Evolutionary conservation across 2,329 filamentous ascomycete genomes (phyloP), one percentile per base, ranked within the genome.

Genomic region (Fusarium algeriense): DNA sequence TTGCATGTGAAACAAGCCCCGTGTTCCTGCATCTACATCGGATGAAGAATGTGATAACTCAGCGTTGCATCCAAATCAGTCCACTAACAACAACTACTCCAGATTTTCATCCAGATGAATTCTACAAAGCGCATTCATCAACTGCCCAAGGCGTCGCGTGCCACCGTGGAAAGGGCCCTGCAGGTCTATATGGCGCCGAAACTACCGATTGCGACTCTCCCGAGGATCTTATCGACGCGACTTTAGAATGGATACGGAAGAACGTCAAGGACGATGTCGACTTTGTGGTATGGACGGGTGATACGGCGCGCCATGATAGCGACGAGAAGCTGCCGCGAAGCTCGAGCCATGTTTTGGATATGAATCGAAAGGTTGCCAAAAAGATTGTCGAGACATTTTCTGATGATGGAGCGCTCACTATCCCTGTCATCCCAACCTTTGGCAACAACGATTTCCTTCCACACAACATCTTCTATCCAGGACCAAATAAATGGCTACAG

Each of bases 371-470:
- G 71, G 85, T 98, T 69, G 91, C 94, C 52, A 83, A 90, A 75
- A 93, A 93, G 80, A 93, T 98, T 80, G 82, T 87, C 49, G 88
- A 94, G 23, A 86, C 92, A 13, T 97, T 98, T 40, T 85, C 85
- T n/a, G 83, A 84, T 37, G 84, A 84, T 58, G 88, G 89, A 62
- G 70, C 71, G 41, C 87, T 94, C 64, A 81, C 86, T 15, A 87
- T 98, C 7, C 95, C 96, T 7, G 89, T 98, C 34, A 86, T 99
- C 23, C 95, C 96, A 1, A 98, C 91, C 0, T 91, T 98, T 74
- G 96, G 96, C 67, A 99, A 99, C 83, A 99, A 99, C 81, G 96
- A 99, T 78, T 95, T 99, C 64, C 89, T 98, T 66, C 96, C 96
- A 3, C 96, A 99, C 83, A 99, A 99, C 77, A 97, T 98, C 78